Conservation (phyloP, 257 asterid genomes). For the Solanum chaucha region DNA sequence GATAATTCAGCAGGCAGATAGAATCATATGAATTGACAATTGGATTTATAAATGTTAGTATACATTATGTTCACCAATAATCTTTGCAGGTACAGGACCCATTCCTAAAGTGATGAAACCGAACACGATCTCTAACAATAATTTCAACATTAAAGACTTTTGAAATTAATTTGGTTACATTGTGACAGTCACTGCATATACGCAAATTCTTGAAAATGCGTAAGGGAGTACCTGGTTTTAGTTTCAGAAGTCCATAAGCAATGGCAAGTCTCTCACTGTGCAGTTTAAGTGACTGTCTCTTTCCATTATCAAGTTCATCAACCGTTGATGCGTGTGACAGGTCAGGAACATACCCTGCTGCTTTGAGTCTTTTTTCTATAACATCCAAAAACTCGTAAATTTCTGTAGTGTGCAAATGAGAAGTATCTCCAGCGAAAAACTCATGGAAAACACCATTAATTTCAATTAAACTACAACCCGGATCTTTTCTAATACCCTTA, state of each 20-base stretch:
- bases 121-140: slow-evolving; percentile 62
- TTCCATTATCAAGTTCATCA: slow-evolving; percentile 38
- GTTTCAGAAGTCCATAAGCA: slow-evolving; percentile 52
- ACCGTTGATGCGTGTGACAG: slow-evolving; percentile 40
- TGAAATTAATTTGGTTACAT: slow-evolving; percentile 40
- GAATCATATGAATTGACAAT: neutral
- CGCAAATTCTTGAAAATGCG: slow-evolving; percentile 63
- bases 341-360: slow-evolving; percentile 41
- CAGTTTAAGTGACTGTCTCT: slow-evolving; percentile 36
- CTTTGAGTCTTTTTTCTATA: slow-evolving; percentile 38
- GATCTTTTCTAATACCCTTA: slow-evolving; percentile 53
- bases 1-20: neutral
- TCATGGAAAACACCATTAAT: slow-evolving; percentile 53
- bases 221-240: slow-evolving; percentile 35
- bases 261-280: slow-evolving; percentile 73
- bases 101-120: slow-evolving; percentile 54
- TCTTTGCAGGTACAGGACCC: slow-evolving; percentile 73
- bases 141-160: slow-evolving; percentile 36
- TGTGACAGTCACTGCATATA: slow-evolving; percentile 59
- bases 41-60: neutral
- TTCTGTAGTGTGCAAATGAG: slow-evolving; percentile 42
- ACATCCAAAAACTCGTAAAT: slow-evolving; percentile 34
- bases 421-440: slow-evolving; percentile 63
- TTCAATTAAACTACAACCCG: slow-evolving; percentile 67
- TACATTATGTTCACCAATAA: slow-evolving; percentile 31